A percentile compares a stretch with the other conserved stretches of the same genome.
Evolutionary conservation across 2,329 filamentous ascomycete genomes (phyloP).

Genomic region (Claviceps monticola): DNA sequence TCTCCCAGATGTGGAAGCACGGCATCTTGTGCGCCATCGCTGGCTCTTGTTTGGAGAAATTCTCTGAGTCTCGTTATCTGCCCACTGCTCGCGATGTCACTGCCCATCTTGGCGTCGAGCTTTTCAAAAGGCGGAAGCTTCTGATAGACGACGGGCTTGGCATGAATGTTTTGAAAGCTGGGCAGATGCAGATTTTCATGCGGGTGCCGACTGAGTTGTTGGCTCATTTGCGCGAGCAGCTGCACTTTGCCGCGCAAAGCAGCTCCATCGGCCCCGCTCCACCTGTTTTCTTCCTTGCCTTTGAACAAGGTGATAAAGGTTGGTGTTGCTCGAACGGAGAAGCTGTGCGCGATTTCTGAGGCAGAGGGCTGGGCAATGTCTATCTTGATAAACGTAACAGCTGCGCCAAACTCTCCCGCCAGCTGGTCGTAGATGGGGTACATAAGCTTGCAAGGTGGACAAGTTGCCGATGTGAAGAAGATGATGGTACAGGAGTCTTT

Average conservation of each 20-base stretch:
- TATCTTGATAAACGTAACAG: constrained; percentile 65
- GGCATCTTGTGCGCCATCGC: constrained; percentile 46
- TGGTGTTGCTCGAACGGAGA: constrained; percentile 62
- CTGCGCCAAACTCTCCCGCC: constrained; percentile 55
- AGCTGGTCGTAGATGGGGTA: constrained; percentile 74
- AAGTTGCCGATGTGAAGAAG: constrained; percentile 87
- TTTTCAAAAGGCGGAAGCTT: constrained; percentile 77
- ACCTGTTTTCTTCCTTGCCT: constrained; percentile 63
- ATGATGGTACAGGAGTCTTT: constrained; percentile 59
- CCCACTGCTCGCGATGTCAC: constrained; percentile 36
- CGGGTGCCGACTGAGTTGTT: constrained; percentile 50
- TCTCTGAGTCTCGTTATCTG: constrained; percentile 50
- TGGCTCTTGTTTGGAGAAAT: constrained; percentile 54
- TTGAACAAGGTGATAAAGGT: constrained; percentile 78
- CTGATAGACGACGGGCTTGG: constrained; percentile 55
- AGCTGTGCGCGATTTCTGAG: constrained; percentile 48
- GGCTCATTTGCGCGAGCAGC: constrained; percentile 60
- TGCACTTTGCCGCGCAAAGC: constrained; percentile 58
- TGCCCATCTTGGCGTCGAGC: constrained; percentile 63
- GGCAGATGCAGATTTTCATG: constrained; percentile 61
- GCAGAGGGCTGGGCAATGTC: constrained; percentile 57
- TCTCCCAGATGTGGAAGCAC: constrained; percentile 55
- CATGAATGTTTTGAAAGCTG: constrained; percentile 48
- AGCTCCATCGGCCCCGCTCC: constrained; percentile 61
- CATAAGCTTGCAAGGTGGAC: constrained; percentile 67